These are phyloP conservation scores for Iris macrosiphon DNA, from an alignment of 106 monocot species.

Conservation along the genomic window DNA sequence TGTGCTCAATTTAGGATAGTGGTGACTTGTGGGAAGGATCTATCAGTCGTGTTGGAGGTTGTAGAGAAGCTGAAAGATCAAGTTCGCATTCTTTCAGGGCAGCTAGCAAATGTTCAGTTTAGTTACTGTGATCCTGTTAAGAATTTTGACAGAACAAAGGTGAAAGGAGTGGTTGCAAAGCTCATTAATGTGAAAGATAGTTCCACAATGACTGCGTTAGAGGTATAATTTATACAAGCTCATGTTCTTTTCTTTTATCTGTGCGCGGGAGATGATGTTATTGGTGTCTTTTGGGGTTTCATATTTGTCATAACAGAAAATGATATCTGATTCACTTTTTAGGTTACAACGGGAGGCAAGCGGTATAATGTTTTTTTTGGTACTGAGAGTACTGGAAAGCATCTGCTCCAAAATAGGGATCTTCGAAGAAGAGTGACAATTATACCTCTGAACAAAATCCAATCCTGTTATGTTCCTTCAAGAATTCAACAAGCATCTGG, in stretches of 20 bases:
- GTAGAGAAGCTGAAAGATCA: slow-evolving; percentile 69
- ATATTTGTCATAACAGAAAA: too few species aligned
- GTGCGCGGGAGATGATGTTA: neutral
- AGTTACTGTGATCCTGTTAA: slow-evolving; percentile 60
- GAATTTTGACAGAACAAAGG: slow-evolving; percentile 71
- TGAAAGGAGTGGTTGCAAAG: slow-evolving; percentile 81
- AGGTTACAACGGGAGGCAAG: slow-evolving; percentile 86
- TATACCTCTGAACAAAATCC: slow-evolving; percentile 82
- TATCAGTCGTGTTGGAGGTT: slow-evolving; percentile 28
- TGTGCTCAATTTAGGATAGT: too few species aligned
- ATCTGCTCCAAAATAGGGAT: slow-evolving; percentile 63
- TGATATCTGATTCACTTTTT: slow-evolving; percentile 19
- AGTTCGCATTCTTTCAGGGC: slow-evolving; percentile 53
- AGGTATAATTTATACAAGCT: slow-evolving; percentile 49
- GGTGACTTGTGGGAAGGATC: too few species aligned
- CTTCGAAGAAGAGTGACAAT: slow-evolving; percentile 68
- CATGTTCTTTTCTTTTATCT: neutral
- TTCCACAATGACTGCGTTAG: slow-evolving; percentile 66
- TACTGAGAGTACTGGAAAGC: slow-evolving; percentile 72
- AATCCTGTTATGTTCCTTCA: slow-evolving; percentile 31
- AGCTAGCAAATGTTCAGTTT: slow-evolving; percentile 67
- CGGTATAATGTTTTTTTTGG: slow-evolving; percentile 83
- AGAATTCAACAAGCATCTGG: slow-evolving; percentile 52
- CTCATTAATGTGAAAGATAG: slow-evolving; percentile 76
- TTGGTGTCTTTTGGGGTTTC: too few species aligned